These are phyloP conservation scores for Suillus decipiens DNA, from an alignment of 768 basidiomycete genomes.

Conservation along the genomic window DNA sequence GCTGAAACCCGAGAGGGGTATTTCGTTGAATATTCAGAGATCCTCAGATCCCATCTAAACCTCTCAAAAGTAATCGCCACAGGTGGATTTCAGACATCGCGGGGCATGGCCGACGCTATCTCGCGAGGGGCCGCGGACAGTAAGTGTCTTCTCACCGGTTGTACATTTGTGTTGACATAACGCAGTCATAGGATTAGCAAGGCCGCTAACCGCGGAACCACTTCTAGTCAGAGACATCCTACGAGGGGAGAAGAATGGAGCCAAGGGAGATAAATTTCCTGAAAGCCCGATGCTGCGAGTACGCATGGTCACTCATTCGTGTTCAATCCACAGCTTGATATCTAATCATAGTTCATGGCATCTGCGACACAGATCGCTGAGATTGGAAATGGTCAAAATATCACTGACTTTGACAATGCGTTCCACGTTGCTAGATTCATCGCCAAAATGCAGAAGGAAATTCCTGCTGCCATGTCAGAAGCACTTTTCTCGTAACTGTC, in stretches of 20 bases:
- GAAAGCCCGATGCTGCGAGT: constrained; percentile 38
- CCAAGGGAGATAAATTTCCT: constrained; percentile 34
- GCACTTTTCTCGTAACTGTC: constrained; percentile 19
- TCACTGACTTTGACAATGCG: constrained; percentile 32
- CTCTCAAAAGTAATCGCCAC: constrained; percentile 31
- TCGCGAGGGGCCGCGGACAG: constrained; percentile 25
- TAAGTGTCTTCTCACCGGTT: constrained; percentile 14
- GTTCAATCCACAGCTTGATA: background rate
- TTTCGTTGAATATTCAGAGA: constrained; percentile 34
- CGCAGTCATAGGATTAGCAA: constrained; percentile 32
- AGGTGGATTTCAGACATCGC: constrained; percentile 32
- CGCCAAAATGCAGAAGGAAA: constrained; percentile 31
- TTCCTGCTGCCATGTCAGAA: constrained; percentile 34
- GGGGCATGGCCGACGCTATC: constrained; percentile 33
- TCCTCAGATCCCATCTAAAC: constrained; percentile 25
- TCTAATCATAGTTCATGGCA: constrained; percentile 28
- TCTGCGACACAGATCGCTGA: constrained; percentile 33
- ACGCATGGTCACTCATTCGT: background rate
- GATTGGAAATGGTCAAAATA: constrained; percentile 35
- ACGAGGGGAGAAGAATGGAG: constrained; percentile 23
- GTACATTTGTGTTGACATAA: background rate
- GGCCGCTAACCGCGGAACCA: constrained; percentile 33
- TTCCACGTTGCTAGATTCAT: constrained; percentile 36
- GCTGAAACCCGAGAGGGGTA: constrained; percentile 27
- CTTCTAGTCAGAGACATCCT: constrained; percentile 31